Evolutionary conservation across 805 yeast genomes (phyloP), one percentile per base, ranked within the genome.

Genomic region (Debaryomyces castellii): DNA sequence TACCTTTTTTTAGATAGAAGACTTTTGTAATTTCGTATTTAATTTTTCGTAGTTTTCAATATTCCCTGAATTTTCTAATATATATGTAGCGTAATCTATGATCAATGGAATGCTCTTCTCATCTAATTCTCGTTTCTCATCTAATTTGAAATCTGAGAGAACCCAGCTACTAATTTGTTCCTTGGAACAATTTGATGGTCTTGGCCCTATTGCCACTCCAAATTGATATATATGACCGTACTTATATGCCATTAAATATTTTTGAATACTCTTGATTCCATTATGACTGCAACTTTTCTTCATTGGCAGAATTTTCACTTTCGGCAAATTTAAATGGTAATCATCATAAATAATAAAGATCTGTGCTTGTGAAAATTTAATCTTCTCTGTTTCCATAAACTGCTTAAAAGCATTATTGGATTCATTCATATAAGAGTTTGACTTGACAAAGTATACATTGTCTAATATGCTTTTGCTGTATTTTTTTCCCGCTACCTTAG

Each of bases 121-220:
- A 16, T 42, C 52, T 28, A 64, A 47, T 23, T 30, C 34, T 23
- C 39, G 25, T 40, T 54, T 54, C 44, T 71, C 75, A 1, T 51
- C 49, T 9, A 34, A 51, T 22, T 47, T 58, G 50, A 71, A 67
- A 17, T 51, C 48, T 3, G 73, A 58, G n/a, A 71, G 57, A n/a
- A 71, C 76, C 76, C 76, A 71, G 10, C 58, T 45, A 1, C 67
- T 66, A 70, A 71, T 70, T 2, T 62, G 55, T 39, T 63, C 69
- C 33, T 55, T 58, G 7, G 62, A 53, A 1, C 73, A 66, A 44
- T 52, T 59, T n/a, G 43, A 27, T 1, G 76, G 77, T 47, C 71
- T 71, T 5, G 77, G 77, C 1, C 77, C 77, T 22, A 71, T 67
- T 1, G 73, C 76, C 3, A 71, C 50, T 0, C 73, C 75, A 16